These are phyloP conservation scores for Pseudogymnoascus sp. DNA, from an alignment of 2,329 filamentous ascomycete genomes.

Conservation along the genomic window DNA sequence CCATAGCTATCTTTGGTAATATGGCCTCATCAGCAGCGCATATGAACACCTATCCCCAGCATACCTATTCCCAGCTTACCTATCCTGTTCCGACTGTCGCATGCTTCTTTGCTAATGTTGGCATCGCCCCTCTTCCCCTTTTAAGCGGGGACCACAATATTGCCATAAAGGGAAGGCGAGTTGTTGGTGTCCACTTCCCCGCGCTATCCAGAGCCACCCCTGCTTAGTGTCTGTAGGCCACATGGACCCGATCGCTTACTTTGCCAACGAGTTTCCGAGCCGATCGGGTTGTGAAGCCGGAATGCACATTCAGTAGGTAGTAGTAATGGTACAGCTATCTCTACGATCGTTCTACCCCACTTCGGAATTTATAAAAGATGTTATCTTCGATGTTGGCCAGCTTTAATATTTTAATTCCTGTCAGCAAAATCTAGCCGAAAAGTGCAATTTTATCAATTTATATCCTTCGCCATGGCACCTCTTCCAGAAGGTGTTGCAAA, in stretches of 20 bases:
- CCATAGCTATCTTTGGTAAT: not conserved
- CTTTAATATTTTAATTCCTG: not conserved
- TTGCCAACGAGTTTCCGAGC: not conserved
- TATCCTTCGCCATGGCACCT: not conserved
- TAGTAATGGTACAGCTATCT: not conserved
- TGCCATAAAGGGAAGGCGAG: not conserved
- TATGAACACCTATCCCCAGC: not conserved
- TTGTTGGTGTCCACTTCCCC: not conserved
- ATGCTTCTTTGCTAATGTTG: not conserved
- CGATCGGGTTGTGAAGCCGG: not conserved
- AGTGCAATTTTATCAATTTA: not conserved
- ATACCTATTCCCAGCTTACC: not conserved
- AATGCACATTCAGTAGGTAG: not conserved
- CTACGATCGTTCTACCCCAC: not conserved
- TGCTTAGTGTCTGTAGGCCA: not conserved
- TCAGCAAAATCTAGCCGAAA: not conserved
- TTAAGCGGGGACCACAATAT: not conserved
- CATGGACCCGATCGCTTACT: not conserved
- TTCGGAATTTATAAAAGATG: slow-evolving; percentile 6
- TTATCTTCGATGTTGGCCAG: not conserved
- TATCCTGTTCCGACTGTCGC: not conserved
- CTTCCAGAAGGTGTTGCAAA: slow-evolving; percentile 10
- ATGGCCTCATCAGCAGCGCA: not conserved
- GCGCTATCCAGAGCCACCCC: not conserved
- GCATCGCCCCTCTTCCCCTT: not conserved